Base-by-base conservation (phyloP, 1,139 yeast genomes). In the Hansenula sp. region DNA sequence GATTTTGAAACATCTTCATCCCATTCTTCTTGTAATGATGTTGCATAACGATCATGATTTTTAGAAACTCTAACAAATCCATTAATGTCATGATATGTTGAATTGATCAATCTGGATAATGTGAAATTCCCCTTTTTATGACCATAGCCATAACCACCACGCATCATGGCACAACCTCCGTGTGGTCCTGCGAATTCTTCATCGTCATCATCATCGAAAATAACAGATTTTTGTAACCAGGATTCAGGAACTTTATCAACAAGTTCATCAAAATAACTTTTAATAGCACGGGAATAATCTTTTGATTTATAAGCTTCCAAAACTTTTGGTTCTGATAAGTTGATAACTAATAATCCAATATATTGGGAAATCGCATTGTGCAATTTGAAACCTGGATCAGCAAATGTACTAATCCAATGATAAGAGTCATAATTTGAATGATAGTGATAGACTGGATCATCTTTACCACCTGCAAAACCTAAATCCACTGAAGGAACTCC, bases 351-450 rank as follows among this genome's bases (percentile, higher is more conserved):
- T 29, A 77, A 57, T 3, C 85, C 83, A 51, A 79, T 56, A 37
- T 68, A 66, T 55, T 79, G 74, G 17, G 83, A 72, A 53, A 76
- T 61, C 3, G 81, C 61, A 44, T 76, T 76, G 59, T 82, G 89
- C 48, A 62, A 69, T 33, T 66, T 65, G 65, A 78, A 81, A 0
- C 74, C 78, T 10, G 83, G 81, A 56, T 82, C 88, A 24, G 76
- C 84, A 57, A 62, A 73, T 8, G 63, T 68, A 40, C 71, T 70
- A 79, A 82, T 79, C 90, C 89, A 83, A 52, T 78, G 68, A 59
- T 66, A 77, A 4, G 87, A 81, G 58, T 82, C 89, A 55, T 79
- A 82, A 58, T 80, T 78, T 34, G 87, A 79, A 58, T 82, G 88
- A 60, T 82, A 82, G 48, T 81, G 88, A 58, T 82, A 82, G 4